These are phyloP conservation scores for Penicillium egyptiacum DNA, from an alignment of 495 filamentous ascomycete genomes.

Conservation along the genomic window DNA sequence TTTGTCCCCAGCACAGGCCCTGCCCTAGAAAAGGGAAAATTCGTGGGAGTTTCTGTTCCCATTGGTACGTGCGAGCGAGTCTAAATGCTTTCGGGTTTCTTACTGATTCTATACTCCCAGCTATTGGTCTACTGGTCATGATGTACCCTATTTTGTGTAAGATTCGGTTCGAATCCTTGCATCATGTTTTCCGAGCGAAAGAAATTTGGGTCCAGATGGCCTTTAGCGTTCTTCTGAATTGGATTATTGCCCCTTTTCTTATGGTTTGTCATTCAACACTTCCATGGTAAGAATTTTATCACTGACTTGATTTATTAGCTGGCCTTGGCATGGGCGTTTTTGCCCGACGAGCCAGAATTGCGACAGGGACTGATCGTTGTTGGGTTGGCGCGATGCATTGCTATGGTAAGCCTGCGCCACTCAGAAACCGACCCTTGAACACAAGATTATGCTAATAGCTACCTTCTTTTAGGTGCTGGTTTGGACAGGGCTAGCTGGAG, in stretches of 20 bases:
- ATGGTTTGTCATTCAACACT: constrained; percentile 59
- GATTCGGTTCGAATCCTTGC: constrained; percentile 79
- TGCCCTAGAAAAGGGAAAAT: constrained; percentile 68
- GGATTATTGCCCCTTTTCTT: constrained; percentile 84
- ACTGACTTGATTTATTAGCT: constrained; percentile 40
- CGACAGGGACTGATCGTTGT: constrained; percentile 75
- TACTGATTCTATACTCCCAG: constrained; percentile 36
- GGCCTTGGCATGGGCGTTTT: constrained; percentile 73
- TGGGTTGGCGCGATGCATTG: constrained; percentile 75
- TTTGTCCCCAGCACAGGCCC: constrained; percentile 65
- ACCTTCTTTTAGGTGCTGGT: constrained; percentile 59
- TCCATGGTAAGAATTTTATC: neutral
- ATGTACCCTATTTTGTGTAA: constrained; percentile 97
- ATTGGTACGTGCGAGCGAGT: constrained; percentile 58
- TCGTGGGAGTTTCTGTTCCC: constrained; percentile 74
- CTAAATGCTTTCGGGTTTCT: neutral
- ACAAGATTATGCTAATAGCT: neutral
- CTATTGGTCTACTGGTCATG: constrained; percentile 83
- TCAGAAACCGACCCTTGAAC: neutral
- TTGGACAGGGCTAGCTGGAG: constrained; percentile 76
- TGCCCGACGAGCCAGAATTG: constrained; percentile 68
- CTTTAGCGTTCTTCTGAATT: constrained; percentile 80
- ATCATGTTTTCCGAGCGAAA: constrained; percentile 60
- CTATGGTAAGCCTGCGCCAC: constrained; percentile 58
- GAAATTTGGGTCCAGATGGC: constrained; percentile 75